Base-by-base conservation (phyloP, 495 filamentous ascomycete species). In the Neohortaea acidophila region DNA sequence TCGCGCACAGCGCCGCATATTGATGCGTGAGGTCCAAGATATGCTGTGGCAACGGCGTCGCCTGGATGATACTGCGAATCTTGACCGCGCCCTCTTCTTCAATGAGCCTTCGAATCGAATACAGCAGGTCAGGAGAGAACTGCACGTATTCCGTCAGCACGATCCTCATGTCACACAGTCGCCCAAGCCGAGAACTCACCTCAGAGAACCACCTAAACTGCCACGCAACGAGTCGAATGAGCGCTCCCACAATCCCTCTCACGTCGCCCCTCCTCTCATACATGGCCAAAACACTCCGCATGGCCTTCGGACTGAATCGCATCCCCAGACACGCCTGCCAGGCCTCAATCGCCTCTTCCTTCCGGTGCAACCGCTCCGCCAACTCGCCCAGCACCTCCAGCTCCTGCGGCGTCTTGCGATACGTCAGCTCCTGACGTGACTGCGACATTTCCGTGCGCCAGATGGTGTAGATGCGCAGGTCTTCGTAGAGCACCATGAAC, bases 121-220 rank as follows among this genome's bases (percentile, higher is more conserved):
- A 80, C 19, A 96, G 71, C 13, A 97, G 68, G 35, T 81, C 73
- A 9, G 89, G 91, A 13, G 85, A 94, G 59, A 96, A 97, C 80
- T 97, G 43, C 6, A 32, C 20, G 23, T 15, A 21, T 35, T 25
- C 6, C 26, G 33, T n/a, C 13, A 27, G 22, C 26, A 38, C 6
- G 20, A 2, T 24, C 23, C 13, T 19, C 7, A 14, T 33, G 6
- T 32, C 11, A 9, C 7, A n/a, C 29, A 32, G 6, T 32, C 11
- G n/a, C 14, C 15, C 20, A 41, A 20, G 23, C 12, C 2, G 9
- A 13, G 39, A 1, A 53, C 64, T 44, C 64, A 81, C 78, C 69
- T 84, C 91, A 19, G 85, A 93, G 62, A 96, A 97, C 89, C 89
- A 94, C 44, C 89, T 74, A 60, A 94, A 96, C 63, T 97, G 87